Base-by-base conservation (phyloP, 768 basidiomycete species). In the Boletus patriciae region DNA sequence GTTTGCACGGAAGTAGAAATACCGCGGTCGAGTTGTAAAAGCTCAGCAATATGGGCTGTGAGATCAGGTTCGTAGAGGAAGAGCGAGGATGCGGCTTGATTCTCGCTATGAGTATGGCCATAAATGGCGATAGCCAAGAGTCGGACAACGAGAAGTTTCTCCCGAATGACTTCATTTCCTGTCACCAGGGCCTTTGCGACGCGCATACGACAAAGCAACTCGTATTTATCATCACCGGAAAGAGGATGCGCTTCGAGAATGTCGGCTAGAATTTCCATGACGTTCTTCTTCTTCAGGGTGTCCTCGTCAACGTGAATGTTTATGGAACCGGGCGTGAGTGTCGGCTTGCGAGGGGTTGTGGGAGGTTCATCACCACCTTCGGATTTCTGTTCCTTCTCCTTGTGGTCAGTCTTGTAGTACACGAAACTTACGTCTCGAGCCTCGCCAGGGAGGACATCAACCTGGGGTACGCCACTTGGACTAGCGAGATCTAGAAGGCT, bases 41-140 rank as follows among this genome's bases (percentile, higher is more conserved):
- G 80, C 65, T 95, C 93, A 12, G 94, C 92, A 56, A 98, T 79
- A 66, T 95, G 92, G 2, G 81, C 76, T 62, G 97, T 86, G 50
- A 98, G 79, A 65, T 97, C 95, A 8, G 96, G 96, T 70, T 98
- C 95, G 66, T 94, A 95, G 12, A 98, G 80, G 77, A 98, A 96
- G 42, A 98, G 79, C 9, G 87, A 83, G 5, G 89, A 84, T 40
- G 86, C 81, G 2, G 92, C 90, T 68, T 88, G 84, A 38, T 80
- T 78, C 73, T 98, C 95, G 43, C 78, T 70, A 67, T 92, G 86
- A 50, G 92, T 92, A 70, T 93, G 92, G 31, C 90, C 90, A 66
- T 92, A 98, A 45, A 95, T 90, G 23, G 94, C 90, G 55, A 96
- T 88, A 11, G 96, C 87, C 42, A 97, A 77, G 23, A 98, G 81